Percentiles rank a stretch among this genome's conserved stretches.
These are phyloP conservation scores for Fusarium sp. DNA, from an alignment of 2,329 filamentous ascomycete genomes.

Conservation along the genomic window DNA sequence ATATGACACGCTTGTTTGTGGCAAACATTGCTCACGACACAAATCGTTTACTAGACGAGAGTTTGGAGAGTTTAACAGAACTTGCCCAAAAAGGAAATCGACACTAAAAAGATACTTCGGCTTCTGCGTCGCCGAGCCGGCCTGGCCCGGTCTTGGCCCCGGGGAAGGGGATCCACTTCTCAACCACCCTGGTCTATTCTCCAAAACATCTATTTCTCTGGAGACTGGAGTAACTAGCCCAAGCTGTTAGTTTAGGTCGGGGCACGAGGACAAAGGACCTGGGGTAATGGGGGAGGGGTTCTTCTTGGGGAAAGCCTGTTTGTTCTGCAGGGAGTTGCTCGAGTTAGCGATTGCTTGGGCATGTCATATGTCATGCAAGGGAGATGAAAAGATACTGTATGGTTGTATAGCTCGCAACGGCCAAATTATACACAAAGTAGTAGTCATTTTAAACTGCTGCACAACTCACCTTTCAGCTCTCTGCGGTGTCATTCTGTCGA, in stretches of 20 bases:
- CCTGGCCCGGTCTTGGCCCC: conserved; percentile 36
- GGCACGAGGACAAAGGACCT: neutral
- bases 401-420: too few relatives aligned
- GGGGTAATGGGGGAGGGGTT: too few relatives aligned
- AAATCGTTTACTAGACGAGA: too few relatives aligned
- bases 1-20: conserved; percentile 8
- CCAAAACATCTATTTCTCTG: conserved; percentile 2
- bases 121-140: conserved; percentile 36
- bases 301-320: conserved; percentile 1
- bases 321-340: neutral
- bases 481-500: neutral
- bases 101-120: conserved; percentile 19
- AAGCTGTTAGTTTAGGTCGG: neutral
- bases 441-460: neutral
- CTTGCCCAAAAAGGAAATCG: conserved; percentile 20
- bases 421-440: too few relatives aligned
- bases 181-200: conserved; percentile 2
- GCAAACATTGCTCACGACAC: neutral
- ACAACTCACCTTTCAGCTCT: neutral
- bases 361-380: too few relatives aligned
- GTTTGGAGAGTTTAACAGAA: neutral
- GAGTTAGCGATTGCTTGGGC: neutral
- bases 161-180: conserved; percentile 21
- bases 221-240: too few relatives aligned
- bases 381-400: too few relatives aligned